Percentiles rank a stretch among this genome's conserved stretches.
phyloP scores from a whole-genome alignment of 1,284 basidiomycete species.

The Fomitiporia mediterranea region DNA sequence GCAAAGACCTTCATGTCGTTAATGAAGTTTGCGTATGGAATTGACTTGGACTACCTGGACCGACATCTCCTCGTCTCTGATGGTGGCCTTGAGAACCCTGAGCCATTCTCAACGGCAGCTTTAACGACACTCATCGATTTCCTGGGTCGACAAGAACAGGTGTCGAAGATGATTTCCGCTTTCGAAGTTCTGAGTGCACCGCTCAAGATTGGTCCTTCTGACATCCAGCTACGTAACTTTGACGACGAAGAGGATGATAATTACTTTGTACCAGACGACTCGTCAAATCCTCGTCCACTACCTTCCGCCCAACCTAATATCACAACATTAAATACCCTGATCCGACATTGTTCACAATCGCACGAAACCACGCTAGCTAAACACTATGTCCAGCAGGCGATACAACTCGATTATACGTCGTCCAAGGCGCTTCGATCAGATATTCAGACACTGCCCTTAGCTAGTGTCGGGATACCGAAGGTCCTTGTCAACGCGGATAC shows the following conservation, averaged over 20 bases:
- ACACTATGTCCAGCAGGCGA: constrained; percentile 65
- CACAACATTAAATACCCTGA: constrained; percentile 56
- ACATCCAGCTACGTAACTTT: constrained; percentile 41
- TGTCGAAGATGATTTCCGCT: constrained; percentile 63
- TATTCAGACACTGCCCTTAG: constrained; percentile 21
- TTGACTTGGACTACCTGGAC: constrained; percentile 71
- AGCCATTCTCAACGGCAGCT: constrained; percentile 57
- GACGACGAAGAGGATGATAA: constrained; percentile 68
- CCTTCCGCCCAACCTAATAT: constrained; percentile 63
- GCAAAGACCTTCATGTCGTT: constrained; percentile 48
- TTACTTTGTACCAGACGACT: constrained; percentile 34
- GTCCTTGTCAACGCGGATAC: constrained; percentile 50
- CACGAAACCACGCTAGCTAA: constrained; percentile 50
- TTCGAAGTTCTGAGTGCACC: constrained; percentile 75
- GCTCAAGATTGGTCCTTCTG: constrained; percentile 44
- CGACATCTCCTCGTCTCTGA: constrained; percentile 46
- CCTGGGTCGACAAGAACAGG: constrained; percentile 51
- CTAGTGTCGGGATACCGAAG: constrained; percentile 42
- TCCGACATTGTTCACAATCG: constrained; percentile 49
- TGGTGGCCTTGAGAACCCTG: constrained; percentile 21
- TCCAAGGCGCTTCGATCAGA: constrained; percentile 22
- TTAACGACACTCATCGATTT: constrained; percentile 70
- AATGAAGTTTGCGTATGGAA: constrained; percentile 61
- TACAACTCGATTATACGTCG: constrained; percentile 39
- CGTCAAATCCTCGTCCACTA: constrained; percentile 29